Base-by-base conservation (phyloP, 2,329 filamentous ascomycete species). In the Penicillium oxalicum region DNA sequence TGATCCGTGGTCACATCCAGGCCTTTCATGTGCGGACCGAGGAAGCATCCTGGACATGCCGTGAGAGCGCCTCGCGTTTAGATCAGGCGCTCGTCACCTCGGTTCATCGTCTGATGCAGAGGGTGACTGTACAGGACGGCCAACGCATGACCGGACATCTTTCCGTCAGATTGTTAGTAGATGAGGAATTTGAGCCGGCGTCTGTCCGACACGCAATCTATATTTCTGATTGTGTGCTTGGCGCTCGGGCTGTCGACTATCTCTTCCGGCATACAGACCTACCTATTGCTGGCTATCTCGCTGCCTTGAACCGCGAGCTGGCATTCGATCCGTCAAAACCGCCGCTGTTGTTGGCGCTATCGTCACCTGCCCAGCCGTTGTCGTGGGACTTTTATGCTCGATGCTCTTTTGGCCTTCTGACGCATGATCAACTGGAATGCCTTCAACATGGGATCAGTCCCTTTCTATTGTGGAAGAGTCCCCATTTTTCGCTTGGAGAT, bases 161-260 rank as follows among this genome's bases (percentile, higher is more conserved):
- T 29, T 84, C 79, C 13, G 84, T 91, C 46, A 83, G 88, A 62
- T 84, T 91, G 53, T 70, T 89, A 55, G 77, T 86, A 2, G 75
- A 80, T 41, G 70, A 76, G 42, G 62, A 69, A 35, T 60, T 68
- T 29, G 56, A 59, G 2, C 18, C 45, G 2, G 56, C 63, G 25
- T 65, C 62, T n/a, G 61, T 70, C 12, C 63, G 65, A 24, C 63
- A 67, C 45, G 51, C 58, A 7, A 54, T 68, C 26, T 61, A 67
- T 38, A 64, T 70, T 32, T 61, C 61, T 13, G 62, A 60, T 45
- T 69, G 67, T 44, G 44, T 57, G 12, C 60, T 62, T 35, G 67
- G 66, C 3, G 62, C 64, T 5, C 44, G 41, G 1, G 59, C 63
- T 3, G 49, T 61, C 5, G 50, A 53, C 48, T 27, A 60, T 53